These are phyloP conservation scores for Fusarium chuoi DNA, from an alignment of 2,329 filamentous ascomycete genomes.

Conservation along the genomic window DNA sequence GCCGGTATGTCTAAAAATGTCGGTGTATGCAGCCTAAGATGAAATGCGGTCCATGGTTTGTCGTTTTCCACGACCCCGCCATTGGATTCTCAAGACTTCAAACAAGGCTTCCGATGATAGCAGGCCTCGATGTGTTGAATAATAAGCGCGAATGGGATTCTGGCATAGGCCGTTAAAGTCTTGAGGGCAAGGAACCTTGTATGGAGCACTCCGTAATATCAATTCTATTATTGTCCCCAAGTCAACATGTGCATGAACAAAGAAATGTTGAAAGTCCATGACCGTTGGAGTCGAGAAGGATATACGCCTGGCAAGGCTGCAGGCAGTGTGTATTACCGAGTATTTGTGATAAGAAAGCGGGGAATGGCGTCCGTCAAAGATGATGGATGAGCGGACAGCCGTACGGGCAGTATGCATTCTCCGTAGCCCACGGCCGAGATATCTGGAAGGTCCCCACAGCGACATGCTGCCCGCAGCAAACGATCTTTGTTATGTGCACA, in stretches of 20 bases:
- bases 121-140: slow-evolving; percentile 9
- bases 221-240: not conserved
- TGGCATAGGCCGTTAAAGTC: slow-evolving; percentile 1
- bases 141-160: slow-evolving; percentile 14
- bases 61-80: slow-evolving; percentile 32
- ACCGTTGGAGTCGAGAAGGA: slow-evolving; percentile 3
- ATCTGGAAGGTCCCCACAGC: slow-evolving; percentile 37
- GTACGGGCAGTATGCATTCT: slow-evolving; percentile 32
- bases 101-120: not conserved
- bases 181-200: not conserved
- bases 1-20: slow-evolving; percentile 40
- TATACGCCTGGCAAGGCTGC: slow-evolving; percentile 42
- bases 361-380: slow-evolving; percentile 34
- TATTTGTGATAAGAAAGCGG: slow-evolving; percentile 39
- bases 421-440: slow-evolving; percentile 41
- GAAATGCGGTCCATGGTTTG: slow-evolving; percentile 13
- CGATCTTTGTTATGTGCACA: slow-evolving; percentile 27
- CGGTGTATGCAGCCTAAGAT: slow-evolving; percentile 40
- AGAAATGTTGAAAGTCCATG: slow-evolving; percentile 8
- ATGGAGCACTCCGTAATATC: not conserved
- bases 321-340: slow-evolving; percentile 32
- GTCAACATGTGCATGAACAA: not conserved
- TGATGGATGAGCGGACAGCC: slow-evolving; percentile 16
- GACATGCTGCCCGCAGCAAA: slow-evolving; percentile 22
- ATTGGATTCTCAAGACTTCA: slow-evolving; percentile 13